A percentile compares a stretch with the other conserved stretches of the same genome.
phyloP scores from a whole-genome alignment of 1,284 basidiomycete species.

The Papiliotrema laurentii region DNA sequence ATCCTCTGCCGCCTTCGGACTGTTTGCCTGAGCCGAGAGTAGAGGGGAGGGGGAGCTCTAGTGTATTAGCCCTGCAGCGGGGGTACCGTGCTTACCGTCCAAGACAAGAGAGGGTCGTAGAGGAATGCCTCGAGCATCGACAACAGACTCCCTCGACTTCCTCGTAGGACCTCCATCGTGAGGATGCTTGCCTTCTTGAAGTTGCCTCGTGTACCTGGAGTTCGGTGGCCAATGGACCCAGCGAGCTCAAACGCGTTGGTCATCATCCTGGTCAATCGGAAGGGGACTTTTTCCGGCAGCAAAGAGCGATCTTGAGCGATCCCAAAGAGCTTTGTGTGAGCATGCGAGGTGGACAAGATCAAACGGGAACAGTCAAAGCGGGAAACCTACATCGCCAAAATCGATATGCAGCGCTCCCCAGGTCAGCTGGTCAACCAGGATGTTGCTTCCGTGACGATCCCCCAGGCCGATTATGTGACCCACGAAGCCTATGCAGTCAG shows the following conservation, averaged over 20 bases:
- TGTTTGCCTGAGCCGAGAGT: too few relatives aligned
- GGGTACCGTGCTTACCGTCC: constrained; percentile 54
- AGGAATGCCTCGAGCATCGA: constrained; percentile 60
- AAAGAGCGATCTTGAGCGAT: constrained; percentile 31
- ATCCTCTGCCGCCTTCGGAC: too few relatives aligned
- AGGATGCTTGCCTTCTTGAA: constrained; percentile 37
- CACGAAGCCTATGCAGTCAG: constrained; percentile 27
- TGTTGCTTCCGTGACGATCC: constrained; percentile 42
- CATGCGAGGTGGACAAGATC: neutral
- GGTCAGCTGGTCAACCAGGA: constrained; percentile 40
- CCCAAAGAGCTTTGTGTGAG: constrained; percentile 23
- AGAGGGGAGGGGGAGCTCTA: too few relatives aligned
- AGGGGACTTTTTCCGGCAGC: constrained; percentile 41
- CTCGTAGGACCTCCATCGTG: constrained; percentile 34
- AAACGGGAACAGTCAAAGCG: too few relatives aligned
- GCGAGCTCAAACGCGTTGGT: constrained; percentile 44
- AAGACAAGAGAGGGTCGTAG: constrained; percentile 83
- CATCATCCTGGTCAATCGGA: constrained; percentile 44
- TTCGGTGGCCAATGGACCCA: constrained; percentile 20
- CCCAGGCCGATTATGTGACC: constrained; percentile 43
- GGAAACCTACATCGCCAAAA: constrained; percentile 43
- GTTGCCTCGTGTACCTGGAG: constrained; percentile 35
- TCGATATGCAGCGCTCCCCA: constrained; percentile 45
- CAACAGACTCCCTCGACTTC: constrained; percentile 32
- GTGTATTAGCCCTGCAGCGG: too few relatives aligned